phyloP scores from a whole-genome alignment of 805 yeast species.

The Kodamaea neixiangensis region DNA sequence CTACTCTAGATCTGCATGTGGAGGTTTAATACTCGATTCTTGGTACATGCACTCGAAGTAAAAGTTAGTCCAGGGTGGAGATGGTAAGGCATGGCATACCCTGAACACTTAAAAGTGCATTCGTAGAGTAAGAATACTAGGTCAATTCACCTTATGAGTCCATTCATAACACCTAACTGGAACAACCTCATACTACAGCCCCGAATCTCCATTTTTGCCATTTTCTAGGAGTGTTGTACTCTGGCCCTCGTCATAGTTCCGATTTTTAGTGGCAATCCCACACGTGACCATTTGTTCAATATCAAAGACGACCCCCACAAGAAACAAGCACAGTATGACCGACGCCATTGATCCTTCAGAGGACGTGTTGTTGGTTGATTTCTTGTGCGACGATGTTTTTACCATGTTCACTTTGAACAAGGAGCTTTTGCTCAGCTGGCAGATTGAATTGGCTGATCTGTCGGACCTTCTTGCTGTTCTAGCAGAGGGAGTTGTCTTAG shows the following conservation, averaged over 20 bases:
- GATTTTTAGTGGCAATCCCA: neutral
- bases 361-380: slow-evolving; percentile 3
- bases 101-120: too few species aligned
- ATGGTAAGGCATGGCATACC: too few species aligned
- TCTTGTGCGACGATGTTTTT: slow-evolving; percentile 16
- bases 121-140: too few species aligned
- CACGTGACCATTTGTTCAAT: neutral
- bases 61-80: neutral
- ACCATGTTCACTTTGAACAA: slow-evolving; percentile 27
- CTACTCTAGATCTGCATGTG: neutral
- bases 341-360: neutral
- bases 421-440: slow-evolving; percentile 37
- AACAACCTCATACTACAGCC: too few species aligned
- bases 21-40: neutral
- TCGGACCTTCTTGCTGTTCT: slow-evolving; percentile 22
- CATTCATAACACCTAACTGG: neutral
- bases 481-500: slow-evolving; percentile 25
- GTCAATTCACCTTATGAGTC: neutral
- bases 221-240: too few species aligned
- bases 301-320: neutral
- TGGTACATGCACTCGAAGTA: neutral
- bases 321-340: neutral
- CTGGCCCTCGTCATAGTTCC: neutral
- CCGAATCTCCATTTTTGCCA: too few species aligned
- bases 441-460: slow-evolving; percentile 32